phyloP scores from a whole-genome alignment of 257 asterid species.

The Euphrasia confusa region DNA sequence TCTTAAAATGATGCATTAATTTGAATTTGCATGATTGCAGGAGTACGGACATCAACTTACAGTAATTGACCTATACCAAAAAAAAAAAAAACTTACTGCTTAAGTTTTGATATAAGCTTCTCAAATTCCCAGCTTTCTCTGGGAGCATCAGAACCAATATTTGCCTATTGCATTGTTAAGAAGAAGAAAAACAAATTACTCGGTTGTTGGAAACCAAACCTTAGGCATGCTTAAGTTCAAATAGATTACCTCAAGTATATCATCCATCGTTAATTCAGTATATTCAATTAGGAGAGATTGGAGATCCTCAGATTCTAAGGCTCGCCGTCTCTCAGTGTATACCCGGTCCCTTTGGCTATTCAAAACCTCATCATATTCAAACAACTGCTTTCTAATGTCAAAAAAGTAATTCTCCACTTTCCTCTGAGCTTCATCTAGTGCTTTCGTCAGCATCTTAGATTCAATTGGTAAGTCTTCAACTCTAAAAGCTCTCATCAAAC shows the following conservation, averaged over 20 bases:
- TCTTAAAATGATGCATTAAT: constrained; percentile 12
- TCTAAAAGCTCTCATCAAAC: constrained; percentile 97
- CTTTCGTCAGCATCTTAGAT: constrained; percentile 96
- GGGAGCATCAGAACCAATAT: constrained; percentile 76
- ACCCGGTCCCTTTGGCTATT: constrained; percentile 99
- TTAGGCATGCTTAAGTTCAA: constrained; percentile 14
- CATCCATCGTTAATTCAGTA: constrained; percentile 98
- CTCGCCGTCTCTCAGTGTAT: constrained; percentile 92
- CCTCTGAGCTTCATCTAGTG: constrained; percentile 97
- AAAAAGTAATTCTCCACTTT: constrained; percentile 98
- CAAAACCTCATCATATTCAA: constrained; percentile 92
- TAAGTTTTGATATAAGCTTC: constrained; percentile 82
- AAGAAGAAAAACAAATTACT: constrained; percentile 15
- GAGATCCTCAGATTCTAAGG: constrained; percentile 84
- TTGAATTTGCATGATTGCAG: constrained; percentile 17
- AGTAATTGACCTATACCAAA: no score
- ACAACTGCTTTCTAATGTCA: constrained; percentile 90
- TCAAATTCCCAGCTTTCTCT: constrained; percentile 91
- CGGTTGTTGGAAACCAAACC: constrained; percentile 20
- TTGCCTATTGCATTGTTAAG: constrained; percentile 55
- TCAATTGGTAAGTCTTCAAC: constrained; percentile 98
- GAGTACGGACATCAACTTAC: constrained; percentile 27
- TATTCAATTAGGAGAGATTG: constrained; percentile 84
- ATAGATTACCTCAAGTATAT: constrained; percentile 69
- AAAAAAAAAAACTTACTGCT: constrained; percentile 87